Evolutionary conservation across 495 filamentous ascomycete species (phyloP).

Genomic region (Evernia prunastri): DNA sequence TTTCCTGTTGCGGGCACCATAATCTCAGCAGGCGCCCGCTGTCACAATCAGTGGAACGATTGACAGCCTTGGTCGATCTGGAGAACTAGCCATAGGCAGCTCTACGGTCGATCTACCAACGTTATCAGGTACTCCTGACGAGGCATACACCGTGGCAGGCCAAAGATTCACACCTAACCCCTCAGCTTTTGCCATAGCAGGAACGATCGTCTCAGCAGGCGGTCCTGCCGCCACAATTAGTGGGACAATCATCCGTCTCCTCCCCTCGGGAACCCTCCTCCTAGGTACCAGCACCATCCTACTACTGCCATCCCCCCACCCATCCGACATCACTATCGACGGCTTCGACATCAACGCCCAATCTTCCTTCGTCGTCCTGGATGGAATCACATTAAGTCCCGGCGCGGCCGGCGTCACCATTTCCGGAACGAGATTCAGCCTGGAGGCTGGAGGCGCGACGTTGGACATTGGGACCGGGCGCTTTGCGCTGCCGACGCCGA

Average conservation of each 20-base stretch:
- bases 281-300: background rate
- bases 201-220: slow-evolving; percentile 17
- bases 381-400: background rate
- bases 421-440: background rate
- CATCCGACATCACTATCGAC: background rate
- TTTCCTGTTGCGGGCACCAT: too few species aligned
- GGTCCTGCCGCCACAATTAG: slow-evolving; percentile 6
- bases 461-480: slow-evolving; percentile 3
- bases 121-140: background rate
- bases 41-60: too few species aligned
- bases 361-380: slow-evolving; percentile 3
- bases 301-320: background rate
- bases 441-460: background rate
- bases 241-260: slow-evolving; percentile 15
- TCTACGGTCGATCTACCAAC: too few species aligned
- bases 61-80: too few species aligned
- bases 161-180: slow-evolving; percentile 15
- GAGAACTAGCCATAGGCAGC: too few species aligned
- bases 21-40: too few species aligned
- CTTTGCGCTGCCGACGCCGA: slow-evolving; percentile 4
- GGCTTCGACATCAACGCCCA: background rate
- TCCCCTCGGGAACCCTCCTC: background rate
- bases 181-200: slow-evolving; percentile 12
- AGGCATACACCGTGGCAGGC: slow-evolving; percentile 9
- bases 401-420: background rate